These are phyloP conservation scores for Drechslerella coelobrocha DNA, from an alignment of 2,329 filamentous ascomycete species.

Conservation along the genomic window DNA sequence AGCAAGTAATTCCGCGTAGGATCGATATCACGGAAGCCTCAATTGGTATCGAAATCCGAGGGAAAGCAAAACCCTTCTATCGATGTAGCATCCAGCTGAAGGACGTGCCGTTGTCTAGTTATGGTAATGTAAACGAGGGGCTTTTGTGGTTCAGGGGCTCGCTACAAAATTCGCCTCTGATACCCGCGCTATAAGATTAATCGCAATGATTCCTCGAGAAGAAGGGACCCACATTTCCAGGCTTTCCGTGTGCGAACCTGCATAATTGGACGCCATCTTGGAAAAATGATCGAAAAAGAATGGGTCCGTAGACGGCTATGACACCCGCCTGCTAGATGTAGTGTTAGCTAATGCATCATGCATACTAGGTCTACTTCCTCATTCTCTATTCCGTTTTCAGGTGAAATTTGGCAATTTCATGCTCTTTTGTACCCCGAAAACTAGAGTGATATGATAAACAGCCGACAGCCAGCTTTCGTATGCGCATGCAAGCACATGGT, in stretches of 20 bases:
- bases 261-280: conserved; percentile 1
- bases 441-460: conserved; percentile 12
- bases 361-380: neutral
- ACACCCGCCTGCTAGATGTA: neutral
- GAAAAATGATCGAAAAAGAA: neutral
- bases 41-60: neutral
- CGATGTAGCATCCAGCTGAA: neutral
- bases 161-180: conserved; percentile 43
- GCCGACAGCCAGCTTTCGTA: conserved; percentile 20
- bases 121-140: neutral
- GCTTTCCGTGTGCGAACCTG: conserved; percentile 30
- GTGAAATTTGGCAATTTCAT: conserved; percentile 42
- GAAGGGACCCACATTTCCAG: conserved; percentile 36
- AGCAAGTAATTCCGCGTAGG: neutral
- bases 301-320: conserved; percentile 11
- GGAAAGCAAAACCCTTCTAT: neutral
- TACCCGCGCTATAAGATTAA: conserved; percentile 47
- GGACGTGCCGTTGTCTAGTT: neutral
- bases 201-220: conserved; percentile 43
- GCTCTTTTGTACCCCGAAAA: conserved; percentile 28
- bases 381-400: conserved; percentile 5
- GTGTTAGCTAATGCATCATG: neutral
- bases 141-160: conserved; percentile 49
- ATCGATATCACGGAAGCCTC: neutral
- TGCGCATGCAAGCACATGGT: conserved; percentile 23